Percentiles rank a stretch among this genome's conserved stretches.
Conservation (phyloP, 768 basidiomycete species). For the Suillus subalutaceus region DNA sequence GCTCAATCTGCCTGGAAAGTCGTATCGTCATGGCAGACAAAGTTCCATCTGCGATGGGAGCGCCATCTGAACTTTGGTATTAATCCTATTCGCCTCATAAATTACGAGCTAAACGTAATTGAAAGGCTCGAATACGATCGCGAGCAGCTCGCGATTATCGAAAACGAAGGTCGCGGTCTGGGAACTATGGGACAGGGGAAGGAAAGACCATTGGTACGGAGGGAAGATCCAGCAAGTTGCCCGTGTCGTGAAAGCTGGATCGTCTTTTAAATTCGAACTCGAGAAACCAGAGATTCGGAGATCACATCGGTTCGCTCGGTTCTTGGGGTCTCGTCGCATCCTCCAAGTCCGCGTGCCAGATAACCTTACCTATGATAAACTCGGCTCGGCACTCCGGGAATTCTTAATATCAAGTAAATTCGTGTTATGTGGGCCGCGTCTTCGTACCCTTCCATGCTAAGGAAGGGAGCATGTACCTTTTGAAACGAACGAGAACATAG, state of each 20-base stretch:
- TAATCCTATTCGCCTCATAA: background rate
- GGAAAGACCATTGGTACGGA: slow-evolving; percentile 63
- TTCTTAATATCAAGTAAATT: slow-evolving; percentile 51
- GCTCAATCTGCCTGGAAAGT: slow-evolving; percentile 33
- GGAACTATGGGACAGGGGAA: slow-evolving; percentile 62
- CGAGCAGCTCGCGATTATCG: slow-evolving; percentile 63
- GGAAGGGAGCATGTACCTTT: slow-evolving; percentile 63
- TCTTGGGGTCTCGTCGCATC: slow-evolving; percentile 64
- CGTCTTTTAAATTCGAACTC: slow-evolving; percentile 44
- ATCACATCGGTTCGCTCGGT: slow-evolving; percentile 68
- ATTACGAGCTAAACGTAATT: background rate
- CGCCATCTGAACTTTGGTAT: slow-evolving; percentile 26
- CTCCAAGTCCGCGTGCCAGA: slow-evolving; percentile 56
- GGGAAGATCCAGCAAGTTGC: slow-evolving; percentile 67
- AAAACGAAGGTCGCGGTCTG: slow-evolving; percentile 57
- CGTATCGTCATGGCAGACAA: slow-evolving; percentile 24
- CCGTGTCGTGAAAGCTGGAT: slow-evolving; percentile 34
- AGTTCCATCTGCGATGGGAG: slow-evolving; percentile 1
- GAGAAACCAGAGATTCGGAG: slow-evolving; percentile 59
- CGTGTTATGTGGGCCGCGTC: slow-evolving; percentile 63
- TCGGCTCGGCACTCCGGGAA: slow-evolving; percentile 19
- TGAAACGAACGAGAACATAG: slow-evolving; percentile 55
- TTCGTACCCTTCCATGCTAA: slow-evolving; percentile 68
- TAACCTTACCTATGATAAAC: slow-evolving; percentile 37
- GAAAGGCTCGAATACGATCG: slow-evolving; percentile 57